Conservation (phyloP, 2,329 filamentous ascomycete species). For the Exophiala sp. region DNA sequence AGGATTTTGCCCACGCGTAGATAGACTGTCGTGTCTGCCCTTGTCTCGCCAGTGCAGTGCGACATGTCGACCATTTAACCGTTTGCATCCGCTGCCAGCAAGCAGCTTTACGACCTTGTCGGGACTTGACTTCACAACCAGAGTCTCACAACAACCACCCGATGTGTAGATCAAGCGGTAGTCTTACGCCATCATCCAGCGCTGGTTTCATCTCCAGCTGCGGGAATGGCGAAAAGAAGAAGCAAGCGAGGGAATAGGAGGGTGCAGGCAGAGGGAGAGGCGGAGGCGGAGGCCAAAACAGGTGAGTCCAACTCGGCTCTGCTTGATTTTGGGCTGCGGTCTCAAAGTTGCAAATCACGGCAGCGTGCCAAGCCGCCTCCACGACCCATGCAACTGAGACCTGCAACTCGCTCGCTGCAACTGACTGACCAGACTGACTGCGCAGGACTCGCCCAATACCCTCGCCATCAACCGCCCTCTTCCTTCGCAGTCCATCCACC, state of each 20-base stretch:
- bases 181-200: conserved; percentile 3
- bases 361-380: conserved; percentile 4
- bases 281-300: neutral
- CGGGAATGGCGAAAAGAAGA: conserved; percentile 11
- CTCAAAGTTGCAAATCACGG: conserved; percentile 5
- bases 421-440: conserved; percentile 14
- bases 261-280: neutral
- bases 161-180: conserved; percentile 16
- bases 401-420: conserved; percentile 2
- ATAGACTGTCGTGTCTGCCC: conserved; percentile 17
- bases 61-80: conserved; percentile 9
- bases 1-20: conserved; percentile 9
- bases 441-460: conserved; percentile 21
- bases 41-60: conserved; percentile 7
- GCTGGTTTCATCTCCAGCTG: neutral
- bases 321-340: conserved; percentile 1
- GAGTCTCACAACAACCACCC: conserved; percentile 5
- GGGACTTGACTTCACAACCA: conserved; percentile 1
- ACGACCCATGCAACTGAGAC: conserved; percentile 3
- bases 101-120: conserved; percentile 1
- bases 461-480: conserved; percentile 4
- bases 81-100: conserved; percentile 6
- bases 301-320: neutral
- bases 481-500: neutral
- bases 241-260: conserved; percentile 1